Percentiles rank a stretch among this genome's conserved stretches.
Conservation (phyloP, 2,329 filamentous ascomycete species). For the Bipolaris zeicola region DNA sequence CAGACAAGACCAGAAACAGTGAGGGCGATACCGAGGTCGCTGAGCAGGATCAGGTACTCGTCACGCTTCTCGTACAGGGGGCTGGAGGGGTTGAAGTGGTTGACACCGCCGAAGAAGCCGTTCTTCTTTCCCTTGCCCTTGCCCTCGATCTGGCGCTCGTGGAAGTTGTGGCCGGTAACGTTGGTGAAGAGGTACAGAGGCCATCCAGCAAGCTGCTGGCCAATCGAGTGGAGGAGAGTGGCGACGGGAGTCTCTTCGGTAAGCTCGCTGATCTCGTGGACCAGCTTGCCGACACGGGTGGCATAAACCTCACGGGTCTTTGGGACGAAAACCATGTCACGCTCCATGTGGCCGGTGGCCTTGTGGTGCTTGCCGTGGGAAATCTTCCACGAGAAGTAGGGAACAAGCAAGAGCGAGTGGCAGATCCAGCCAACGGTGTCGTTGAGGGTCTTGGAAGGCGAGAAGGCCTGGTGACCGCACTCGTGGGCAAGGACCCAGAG, state of each 20-base stretch:
- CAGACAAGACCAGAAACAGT: conserved; percentile 66
- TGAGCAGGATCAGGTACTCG: conserved; percentile 82
- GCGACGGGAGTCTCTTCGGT: conserved; percentile 92
- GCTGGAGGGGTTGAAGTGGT: conserved; percentile 90
- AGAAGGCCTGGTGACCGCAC: conserved; percentile 97
- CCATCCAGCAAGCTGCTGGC: conserved; percentile 92
- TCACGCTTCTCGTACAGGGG: conserved; percentile 93
- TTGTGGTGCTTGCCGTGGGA: conserved; percentile 99
- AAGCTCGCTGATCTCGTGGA: conserved; percentile 84
- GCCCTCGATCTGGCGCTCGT: conserved; percentile 88
- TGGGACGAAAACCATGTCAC: conserved; percentile 99
- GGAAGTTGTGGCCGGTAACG: conserved; percentile 94
- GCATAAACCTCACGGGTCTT: conserved; percentile 85
- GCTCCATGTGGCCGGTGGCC: conserved; percentile 94
- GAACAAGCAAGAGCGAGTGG: conserved; percentile 87
- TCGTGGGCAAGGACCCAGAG: conserved; percentile 97
- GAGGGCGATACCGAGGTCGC: conserved; percentile 76
- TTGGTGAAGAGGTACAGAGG: conserved; percentile 89
- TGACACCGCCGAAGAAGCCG: conserved; percentile 79
- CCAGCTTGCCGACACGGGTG: conserved; percentile 71
- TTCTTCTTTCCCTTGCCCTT: conserved; percentile 93
- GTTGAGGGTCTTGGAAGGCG: conserved; percentile 86
- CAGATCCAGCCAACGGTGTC: conserved; percentile 90
- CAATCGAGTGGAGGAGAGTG: conserved; percentile 74
- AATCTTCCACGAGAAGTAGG: conserved; percentile 99